Evolutionary conservation across 371 early-diverging fungal species (phyloP), one percentile per base, ranked within the genome.

Genomic region (Conidiobolus coronatus): DNA sequence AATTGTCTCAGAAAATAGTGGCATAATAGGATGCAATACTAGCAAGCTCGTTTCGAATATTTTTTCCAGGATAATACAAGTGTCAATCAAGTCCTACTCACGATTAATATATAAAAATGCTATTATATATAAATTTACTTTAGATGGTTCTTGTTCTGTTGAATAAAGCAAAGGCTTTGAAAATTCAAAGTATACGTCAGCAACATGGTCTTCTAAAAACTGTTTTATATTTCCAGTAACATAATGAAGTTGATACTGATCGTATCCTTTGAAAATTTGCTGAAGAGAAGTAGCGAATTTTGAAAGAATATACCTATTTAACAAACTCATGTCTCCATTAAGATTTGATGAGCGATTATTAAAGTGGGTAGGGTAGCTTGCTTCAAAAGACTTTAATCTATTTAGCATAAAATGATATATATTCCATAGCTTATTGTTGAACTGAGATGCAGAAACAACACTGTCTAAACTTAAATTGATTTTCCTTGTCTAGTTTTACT

Each of bases 401-500:
- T 38, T 51, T 8, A 55, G 65, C 8, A 78, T 76, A 57, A 86
- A 86, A 36, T 70, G 75, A 48, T 82, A 78, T 4, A 91, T 71
- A 60, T 99, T 96, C 95, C 96, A 99, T 13, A 99, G 63, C 64
- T 99, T 99, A 64, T 99, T 99, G 59, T 92, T 88, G 55, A 96
- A 94, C 56, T 91, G 81, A 35, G 81, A 70, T 41, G 89, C 85
- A 6, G 93, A 81, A 44, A 84, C 71, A 8, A 98, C 88, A 56
- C 83, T 81, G n/a, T 75, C 66, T 17, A 99, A 73, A 59, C 96
- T 94, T 47, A 99, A 57, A 60, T 97, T 98, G 55, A 99, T 93
- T 64, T 96, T 94, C 42, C 85, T 73, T 13, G 83, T 73, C 56
- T 66, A 56, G 29, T 9, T 45, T 43, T 12, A 43, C 1, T 2